Evolutionary conservation across 306 rosid species (phyloP), one percentile per base, ranked within the genome.

Genomic region (Acacia confusa): DNA sequence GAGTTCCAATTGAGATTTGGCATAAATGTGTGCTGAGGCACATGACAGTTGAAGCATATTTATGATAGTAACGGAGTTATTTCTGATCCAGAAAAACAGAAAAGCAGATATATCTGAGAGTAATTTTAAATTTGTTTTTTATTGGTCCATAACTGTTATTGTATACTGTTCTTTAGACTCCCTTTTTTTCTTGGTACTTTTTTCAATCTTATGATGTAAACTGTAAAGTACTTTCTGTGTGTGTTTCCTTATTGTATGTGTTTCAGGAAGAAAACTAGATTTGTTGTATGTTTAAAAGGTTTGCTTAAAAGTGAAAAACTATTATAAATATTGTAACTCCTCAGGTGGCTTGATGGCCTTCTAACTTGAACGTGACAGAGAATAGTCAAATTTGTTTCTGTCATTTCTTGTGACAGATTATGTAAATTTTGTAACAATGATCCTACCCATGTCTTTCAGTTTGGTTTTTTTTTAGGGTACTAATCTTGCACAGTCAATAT

Each of bases 21-120:
- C 74, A 38, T 78, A 75, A 70, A 63, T 53, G 9, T 70, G 30
- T 25, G 8, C 70, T 52, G 64, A 44, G 24, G 34, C 27, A 11
- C 63, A 43, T 43, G 38, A 76, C 52, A 45, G 53, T 74, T 47
- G 60, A 70, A 9, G 25, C 77, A 57, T 79, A 40, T 27, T 78
- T 41, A 72, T 73, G 60, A 36, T 36, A 74, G 69, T 34, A 80
- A 45, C 71, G 17, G 69, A 47, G 70, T 76, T 50, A 41, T 38
- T 74, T 79, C 44, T 68, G 22, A 58, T 72, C 78, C 44, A 45
- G 45, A 38, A 68, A 38, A 68, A 69, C 17, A 40, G 50, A 69
- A 69, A 38, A 69, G 52, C 4, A n/a, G n/a, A 40, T 61, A 52
- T 15, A 71, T 38, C 15, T 13, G 48, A 40, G 48, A 48, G 41